phyloP scores from a whole-genome alignment of 805 yeast genomes.

The Clavispora carvajalis region DNA sequence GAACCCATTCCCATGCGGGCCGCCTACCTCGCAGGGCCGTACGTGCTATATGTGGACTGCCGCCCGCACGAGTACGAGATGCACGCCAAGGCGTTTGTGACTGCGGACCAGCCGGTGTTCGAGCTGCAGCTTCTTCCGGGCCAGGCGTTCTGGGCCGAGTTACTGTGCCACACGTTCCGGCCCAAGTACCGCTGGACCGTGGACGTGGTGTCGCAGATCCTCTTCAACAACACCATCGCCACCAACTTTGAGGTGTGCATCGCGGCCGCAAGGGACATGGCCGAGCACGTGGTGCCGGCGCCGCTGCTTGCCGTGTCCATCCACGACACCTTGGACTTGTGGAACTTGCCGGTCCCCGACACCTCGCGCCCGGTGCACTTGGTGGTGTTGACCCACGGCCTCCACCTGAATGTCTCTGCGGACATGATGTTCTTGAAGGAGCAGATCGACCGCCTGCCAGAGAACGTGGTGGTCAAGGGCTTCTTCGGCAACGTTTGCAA shows the following conservation, averaged over 20 bases:
- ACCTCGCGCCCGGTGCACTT: conserved; percentile 64
- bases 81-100: conserved; percentile 47
- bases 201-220: conserved; percentile 75
- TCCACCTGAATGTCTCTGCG: conserved; percentile 84
- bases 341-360: conserved; percentile 60
- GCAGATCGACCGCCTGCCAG: conserved; percentile 55
- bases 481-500: conserved; percentile 78
- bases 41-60: conserved; percentile 76
- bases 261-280: conserved; percentile 37
- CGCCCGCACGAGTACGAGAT: conserved; percentile 61
- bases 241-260: conserved; percentile 62
- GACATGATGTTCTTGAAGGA: conserved; percentile 89
- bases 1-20: conserved; percentile 75
- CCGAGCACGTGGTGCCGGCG: conserved; percentile 27
- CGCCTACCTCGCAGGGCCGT: conserved; percentile 87
- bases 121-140: conserved; percentile 72
- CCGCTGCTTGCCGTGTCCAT: conserved; percentile 43
- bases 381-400: conserved; percentile 84
- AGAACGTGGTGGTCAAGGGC: conserved; percentile 77
- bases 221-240: conserved; percentile 65
- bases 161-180: conserved; percentile 61
- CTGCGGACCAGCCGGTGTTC: conserved; percentile 73
- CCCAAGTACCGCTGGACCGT: conserved; percentile 65
- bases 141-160: conserved; percentile 53
- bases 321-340: conserved; percentile 61